These are phyloP conservation scores for Aspergillus japonicus DNA, from an alignment of 2,329 filamentous ascomycete species.

Conservation along the genomic window DNA sequence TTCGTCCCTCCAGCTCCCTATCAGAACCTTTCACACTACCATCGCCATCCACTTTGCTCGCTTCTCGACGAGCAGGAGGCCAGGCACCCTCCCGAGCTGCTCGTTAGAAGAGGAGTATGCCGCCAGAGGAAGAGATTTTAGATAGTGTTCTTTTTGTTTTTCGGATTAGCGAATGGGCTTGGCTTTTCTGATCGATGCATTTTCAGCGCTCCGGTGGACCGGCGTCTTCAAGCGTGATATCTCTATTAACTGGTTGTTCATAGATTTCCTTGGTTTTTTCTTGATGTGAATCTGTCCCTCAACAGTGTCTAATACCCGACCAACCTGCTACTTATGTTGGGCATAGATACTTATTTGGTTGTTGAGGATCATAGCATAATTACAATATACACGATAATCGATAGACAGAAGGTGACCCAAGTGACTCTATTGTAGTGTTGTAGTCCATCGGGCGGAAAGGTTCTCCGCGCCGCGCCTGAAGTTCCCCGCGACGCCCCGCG, in stretches of 20 bases:
- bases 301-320: conserved; percentile 17
- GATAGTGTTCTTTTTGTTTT: conserved; percentile 9
- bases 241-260: conserved; percentile 3
- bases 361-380: background rate
- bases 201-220: conserved; percentile 26
- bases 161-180: conserved; percentile 9
- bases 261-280: conserved; percentile 15
- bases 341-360: background rate
- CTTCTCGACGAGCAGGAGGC: conserved; percentile 24
- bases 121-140: conserved; percentile 8
- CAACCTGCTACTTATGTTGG: conserved; percentile 7
- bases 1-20: conserved; percentile 19
- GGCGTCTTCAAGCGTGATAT: conserved; percentile 2
- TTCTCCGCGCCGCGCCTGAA: background rate
- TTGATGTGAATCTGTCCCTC: background rate
- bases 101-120: conserved; percentile 20
- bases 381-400: background rate
- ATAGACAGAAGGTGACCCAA: background rate
- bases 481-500: conserved; percentile 6
- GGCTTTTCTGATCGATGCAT: conserved; percentile 19
- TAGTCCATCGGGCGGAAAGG: background rate
- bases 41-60: conserved; percentile 22
- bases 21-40: conserved; percentile 26
- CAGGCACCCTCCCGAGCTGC: conserved; percentile 28
- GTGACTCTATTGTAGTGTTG: background rate